phyloP scores from a whole-genome alignment of 148 eudicot species.

The Fallopia convolvulus region DNA sequence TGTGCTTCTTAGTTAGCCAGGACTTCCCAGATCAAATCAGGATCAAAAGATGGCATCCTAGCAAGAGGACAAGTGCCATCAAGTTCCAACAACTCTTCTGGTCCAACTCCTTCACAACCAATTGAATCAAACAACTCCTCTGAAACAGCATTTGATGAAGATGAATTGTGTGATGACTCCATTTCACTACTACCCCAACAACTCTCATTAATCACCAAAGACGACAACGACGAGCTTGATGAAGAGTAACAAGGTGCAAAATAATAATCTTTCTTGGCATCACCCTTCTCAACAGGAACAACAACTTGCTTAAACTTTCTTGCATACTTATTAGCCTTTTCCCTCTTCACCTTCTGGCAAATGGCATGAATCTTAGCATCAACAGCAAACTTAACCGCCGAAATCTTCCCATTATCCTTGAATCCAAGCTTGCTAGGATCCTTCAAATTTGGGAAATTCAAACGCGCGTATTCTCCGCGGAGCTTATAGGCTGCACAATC shows the following conservation, averaged over 20 bases:
- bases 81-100: slow-evolving; percentile 22
- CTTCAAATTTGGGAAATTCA: slow-evolving; percentile 42
- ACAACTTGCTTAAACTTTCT: slow-evolving; percentile 26
- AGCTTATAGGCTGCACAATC: slow-evolving; percentile 57
- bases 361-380: slow-evolving; percentile 79
- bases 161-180: slow-evolving; percentile 24
- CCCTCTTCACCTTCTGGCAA: slow-evolving; percentile 51
- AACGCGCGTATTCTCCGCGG: slow-evolving; percentile 48
- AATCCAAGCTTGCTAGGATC: slow-evolving; percentile 46
- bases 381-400: slow-evolving; percentile 52
- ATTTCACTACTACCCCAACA: slow-evolving; percentile 20
- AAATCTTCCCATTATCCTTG: slow-evolving; percentile 36
- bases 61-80: slow-evolving; percentile 49
- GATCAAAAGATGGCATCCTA: slow-evolving; percentile 75
- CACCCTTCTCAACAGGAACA: background rate
- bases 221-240: slow-evolving; percentile 13
- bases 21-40: slow-evolving; percentile 87
- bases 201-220: slow-evolving; percentile 20
- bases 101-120: slow-evolving; percentile 10
- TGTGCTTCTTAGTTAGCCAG: slow-evolving; percentile 34
- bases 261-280: slow-evolving; percentile 14
- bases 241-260: slow-evolving; percentile 27
- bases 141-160: background rate
- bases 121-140: slow-evolving; percentile 23
- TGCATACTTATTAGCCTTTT: slow-evolving; percentile 36